A percentile compares a stretch with the other conserved stretches of the same genome.
These are phyloP conservation scores for Tylopilus balloui DNA, from an alignment of 768 basidiomycete species.

Conservation along the genomic window DNA sequence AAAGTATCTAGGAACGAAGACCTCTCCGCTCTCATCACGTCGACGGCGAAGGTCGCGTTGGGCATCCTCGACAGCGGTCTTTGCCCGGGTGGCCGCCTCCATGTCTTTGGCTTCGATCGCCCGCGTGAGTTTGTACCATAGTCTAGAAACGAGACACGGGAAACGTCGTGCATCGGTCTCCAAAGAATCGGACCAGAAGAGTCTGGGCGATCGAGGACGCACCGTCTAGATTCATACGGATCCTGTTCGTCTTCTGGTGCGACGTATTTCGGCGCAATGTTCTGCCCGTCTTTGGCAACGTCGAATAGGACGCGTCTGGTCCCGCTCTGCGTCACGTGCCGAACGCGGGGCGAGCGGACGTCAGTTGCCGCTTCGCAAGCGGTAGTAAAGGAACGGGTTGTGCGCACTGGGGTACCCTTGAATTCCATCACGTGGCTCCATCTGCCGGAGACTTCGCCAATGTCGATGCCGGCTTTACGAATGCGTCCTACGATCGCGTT, in stretches of 20 bases:
- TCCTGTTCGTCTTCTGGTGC: slow-evolving; percentile 84
- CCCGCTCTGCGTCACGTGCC: slow-evolving; percentile 42
- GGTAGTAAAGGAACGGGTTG: background rate
- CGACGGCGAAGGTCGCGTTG: slow-evolving; percentile 77
- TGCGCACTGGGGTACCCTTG: slow-evolving; percentile 58
- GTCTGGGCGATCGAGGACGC: slow-evolving; percentile 18
- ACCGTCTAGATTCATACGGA: slow-evolving; percentile 84
- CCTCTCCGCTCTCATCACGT: slow-evolving; percentile 69
- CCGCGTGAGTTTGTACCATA: slow-evolving; percentile 80
- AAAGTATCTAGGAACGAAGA: slow-evolving; percentile 79
- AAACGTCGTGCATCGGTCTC: too few relatives aligned
- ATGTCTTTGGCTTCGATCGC: slow-evolving; percentile 89
- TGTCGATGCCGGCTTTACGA: slow-evolving; percentile 54
- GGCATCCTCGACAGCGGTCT: slow-evolving; percentile 84
- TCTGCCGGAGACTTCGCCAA: slow-evolving; percentile 84
- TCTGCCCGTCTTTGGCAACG: slow-evolving; percentile 67
- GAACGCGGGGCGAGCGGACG: background rate
- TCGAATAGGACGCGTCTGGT: slow-evolving; percentile 81
- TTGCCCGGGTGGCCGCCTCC: slow-evolving; percentile 89
- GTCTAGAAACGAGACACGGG: slow-evolving; percentile 11
- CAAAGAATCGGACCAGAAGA: background rate
- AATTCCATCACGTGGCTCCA: slow-evolving; percentile 93
- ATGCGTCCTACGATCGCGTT: slow-evolving; percentile 84
- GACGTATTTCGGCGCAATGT: slow-evolving; percentile 78
- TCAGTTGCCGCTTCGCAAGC: background rate